Evolutionary conservation across 768 basidiomycete genomes (phyloP).

Genomic region (Daedaleopsis sinensis): DNA sequence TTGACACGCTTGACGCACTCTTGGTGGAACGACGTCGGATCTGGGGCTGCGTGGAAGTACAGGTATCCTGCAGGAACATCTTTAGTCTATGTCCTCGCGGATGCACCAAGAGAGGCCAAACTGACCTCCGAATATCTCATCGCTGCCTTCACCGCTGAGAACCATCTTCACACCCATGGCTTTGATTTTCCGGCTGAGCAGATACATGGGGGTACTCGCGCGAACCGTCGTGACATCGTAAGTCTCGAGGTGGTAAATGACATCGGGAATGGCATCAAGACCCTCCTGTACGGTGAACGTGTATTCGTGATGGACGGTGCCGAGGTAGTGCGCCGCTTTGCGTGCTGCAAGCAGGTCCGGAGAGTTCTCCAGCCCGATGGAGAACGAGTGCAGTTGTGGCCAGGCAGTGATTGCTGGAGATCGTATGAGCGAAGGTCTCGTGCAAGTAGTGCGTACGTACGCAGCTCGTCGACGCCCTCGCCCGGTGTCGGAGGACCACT

Average conservation of each 20-base stretch:
- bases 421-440: constrained; percentile 3
- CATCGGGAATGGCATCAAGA: constrained; percentile 94
- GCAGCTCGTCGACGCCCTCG: constrained; percentile 50
- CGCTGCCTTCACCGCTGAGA: constrained; percentile 94
- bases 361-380: constrained; percentile 91
- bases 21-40: constrained; percentile 86
- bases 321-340: constrained; percentile 91
- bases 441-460: constrained; percentile 38
- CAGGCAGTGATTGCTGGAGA: constrained; percentile 75
- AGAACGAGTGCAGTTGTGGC: constrained; percentile 98
- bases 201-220: constrained; percentile 98
- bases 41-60: constrained; percentile 98
- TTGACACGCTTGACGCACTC: constrained; percentile 95
- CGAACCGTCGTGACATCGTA: constrained; percentile 99
- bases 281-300: constrained; percentile 99
- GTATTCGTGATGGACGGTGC: constrained; percentile 96
- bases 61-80: constrained; percentile 71
- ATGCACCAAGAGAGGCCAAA: not conserved
- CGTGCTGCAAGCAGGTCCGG: constrained; percentile 94
- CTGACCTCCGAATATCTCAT: constrained; percentile 93
- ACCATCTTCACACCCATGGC: constrained; percentile 99
- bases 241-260: constrained; percentile 97
- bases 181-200: constrained; percentile 97
- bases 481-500: constrained; percentile 59
- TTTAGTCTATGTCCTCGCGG: constrained; percentile 8